These are phyloP conservation scores for Talaromyces pinophilus DNA, from an alignment of 2,329 filamentous ascomycete genomes.

Conservation along the genomic window DNA sequence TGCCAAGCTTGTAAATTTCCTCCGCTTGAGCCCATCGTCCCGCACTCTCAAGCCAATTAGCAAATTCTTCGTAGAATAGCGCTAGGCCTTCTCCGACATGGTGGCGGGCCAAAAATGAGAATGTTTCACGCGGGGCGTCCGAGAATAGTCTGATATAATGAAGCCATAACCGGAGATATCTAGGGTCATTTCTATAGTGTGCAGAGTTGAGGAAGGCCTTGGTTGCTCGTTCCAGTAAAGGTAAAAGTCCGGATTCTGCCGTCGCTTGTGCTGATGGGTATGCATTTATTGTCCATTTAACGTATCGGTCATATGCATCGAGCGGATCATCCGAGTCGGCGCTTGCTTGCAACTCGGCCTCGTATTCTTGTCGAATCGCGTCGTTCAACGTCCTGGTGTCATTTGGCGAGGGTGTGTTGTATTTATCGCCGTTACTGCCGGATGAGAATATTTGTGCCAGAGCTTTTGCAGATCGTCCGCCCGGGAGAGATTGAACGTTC, in stretches of 20 bases:
- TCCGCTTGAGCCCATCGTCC: constrained; percentile 87
- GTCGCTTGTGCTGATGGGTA: constrained; percentile 94
- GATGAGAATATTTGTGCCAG: constrained; percentile 71
- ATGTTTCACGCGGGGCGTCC: constrained; percentile 89
- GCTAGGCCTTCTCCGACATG: constrained; percentile 83
- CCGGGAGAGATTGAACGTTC: constrained; percentile 91
- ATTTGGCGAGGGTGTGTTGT: constrained; percentile 65
- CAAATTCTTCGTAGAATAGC: constrained; percentile 95
- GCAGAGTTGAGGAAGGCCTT: constrained; percentile 80
- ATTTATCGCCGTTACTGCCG: constrained; percentile 50
- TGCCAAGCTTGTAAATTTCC: constrained; percentile 86
- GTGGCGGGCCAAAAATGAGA: constrained; percentile 86
- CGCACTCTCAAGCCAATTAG: constrained; percentile 83
- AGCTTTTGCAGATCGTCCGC: constrained; percentile 83
- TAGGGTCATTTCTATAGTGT: constrained; percentile 92
- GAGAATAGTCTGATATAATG: constrained; percentile 92
- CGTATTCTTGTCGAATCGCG: constrained; percentile 77
- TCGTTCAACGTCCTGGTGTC: constrained; percentile 78
- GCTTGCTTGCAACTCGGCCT: constrained; percentile 75
- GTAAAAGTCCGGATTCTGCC: constrained; percentile 83
- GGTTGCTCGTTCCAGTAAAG: constrained; percentile 87
- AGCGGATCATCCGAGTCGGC: constrained; percentile 91
- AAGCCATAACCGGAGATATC: constrained; percentile 91
- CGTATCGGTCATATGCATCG: constrained; percentile 93
- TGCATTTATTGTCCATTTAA: constrained; percentile 93